phyloP scores from a whole-genome alignment of 257 asterid genomes.

The Cinchona pubescens region DNA sequence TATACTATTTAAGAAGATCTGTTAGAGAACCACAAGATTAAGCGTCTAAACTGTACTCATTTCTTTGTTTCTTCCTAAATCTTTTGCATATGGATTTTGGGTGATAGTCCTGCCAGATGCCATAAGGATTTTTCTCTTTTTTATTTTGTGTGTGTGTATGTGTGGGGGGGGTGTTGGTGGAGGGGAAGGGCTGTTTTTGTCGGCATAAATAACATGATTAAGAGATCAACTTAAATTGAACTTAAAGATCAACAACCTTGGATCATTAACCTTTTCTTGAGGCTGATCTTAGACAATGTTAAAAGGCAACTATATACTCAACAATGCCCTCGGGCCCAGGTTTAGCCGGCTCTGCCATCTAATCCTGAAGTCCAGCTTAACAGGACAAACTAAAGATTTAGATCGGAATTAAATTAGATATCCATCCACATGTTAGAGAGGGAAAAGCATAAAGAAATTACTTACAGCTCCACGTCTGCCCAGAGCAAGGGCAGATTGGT shows the following conservation, averaged over 20 bases:
- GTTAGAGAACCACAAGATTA: background rate
- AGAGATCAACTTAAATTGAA: background rate
- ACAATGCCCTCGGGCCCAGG: background rate
- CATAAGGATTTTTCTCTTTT: too few relatives aligned
- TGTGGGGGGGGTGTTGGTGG: too few relatives aligned
- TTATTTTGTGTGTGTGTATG: too few relatives aligned
- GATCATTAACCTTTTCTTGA: background rate
- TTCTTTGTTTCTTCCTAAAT: background rate
- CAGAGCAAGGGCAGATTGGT: slow-evolving; percentile 69
- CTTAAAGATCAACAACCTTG: background rate
- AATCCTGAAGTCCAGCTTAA: background rate
- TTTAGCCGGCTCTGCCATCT: background rate
- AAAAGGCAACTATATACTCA: too few relatives aligned
- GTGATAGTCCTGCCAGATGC: background rate
- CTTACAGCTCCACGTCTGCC: slow-evolving; percentile 86
- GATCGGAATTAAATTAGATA: background rate
- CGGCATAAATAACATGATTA: background rate
- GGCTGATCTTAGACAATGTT: background rate
- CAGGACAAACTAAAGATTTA: background rate
- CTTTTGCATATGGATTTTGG: background rate
- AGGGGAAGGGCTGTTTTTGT: too few relatives aligned
- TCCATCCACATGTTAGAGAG: slow-evolving; percentile 9
- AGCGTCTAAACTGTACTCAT: background rate
- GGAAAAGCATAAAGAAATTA: slow-evolving; percentile 24
- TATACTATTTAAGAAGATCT: background rate